Conservation (phyloP, 768 basidiomycete species). For the Boletus coccyginus region DNA sequence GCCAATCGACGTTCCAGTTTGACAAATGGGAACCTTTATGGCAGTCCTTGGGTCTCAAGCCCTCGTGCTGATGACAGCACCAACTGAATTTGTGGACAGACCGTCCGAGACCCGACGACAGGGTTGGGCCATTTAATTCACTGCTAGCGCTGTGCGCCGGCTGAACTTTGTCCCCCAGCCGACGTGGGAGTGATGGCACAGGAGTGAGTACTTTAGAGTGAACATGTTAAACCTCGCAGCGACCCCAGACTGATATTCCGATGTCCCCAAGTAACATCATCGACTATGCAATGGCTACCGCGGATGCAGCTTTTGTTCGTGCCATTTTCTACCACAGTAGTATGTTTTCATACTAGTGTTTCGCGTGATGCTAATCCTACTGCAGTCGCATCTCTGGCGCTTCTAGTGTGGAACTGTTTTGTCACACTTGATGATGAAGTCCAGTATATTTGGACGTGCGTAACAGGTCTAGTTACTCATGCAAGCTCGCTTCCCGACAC, state of each 20-base stretch:
- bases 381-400: slow-evolving; percentile 10
- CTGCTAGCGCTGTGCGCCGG: not conserved
- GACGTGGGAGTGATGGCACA: slow-evolving; percentile 2
- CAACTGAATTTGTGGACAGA: too few species aligned
- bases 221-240: not conserved
- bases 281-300: not conserved
- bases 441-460: slow-evolving; percentile 25
- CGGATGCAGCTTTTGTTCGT: not conserved
- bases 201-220: not conserved
- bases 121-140: too few species aligned
- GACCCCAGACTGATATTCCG: not conserved
- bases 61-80: too few species aligned
- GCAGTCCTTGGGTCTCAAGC: not conserved
- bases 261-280: not conserved
- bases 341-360: not conserved
- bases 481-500: not conserved
- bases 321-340: slow-evolving; percentile 13
- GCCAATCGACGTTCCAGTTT: not conserved
- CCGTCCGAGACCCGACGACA: too few species aligned
- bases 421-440: slow-evolving; percentile 19
- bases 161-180: not conserved
- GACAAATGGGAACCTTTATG: not conserved
- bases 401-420: slow-evolving; percentile 14
- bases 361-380: not conserved
- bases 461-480: not conserved